Conservation (phyloP, 495 filamentous ascomycete genomes). For the Penicillium samsonianum region DNA sequence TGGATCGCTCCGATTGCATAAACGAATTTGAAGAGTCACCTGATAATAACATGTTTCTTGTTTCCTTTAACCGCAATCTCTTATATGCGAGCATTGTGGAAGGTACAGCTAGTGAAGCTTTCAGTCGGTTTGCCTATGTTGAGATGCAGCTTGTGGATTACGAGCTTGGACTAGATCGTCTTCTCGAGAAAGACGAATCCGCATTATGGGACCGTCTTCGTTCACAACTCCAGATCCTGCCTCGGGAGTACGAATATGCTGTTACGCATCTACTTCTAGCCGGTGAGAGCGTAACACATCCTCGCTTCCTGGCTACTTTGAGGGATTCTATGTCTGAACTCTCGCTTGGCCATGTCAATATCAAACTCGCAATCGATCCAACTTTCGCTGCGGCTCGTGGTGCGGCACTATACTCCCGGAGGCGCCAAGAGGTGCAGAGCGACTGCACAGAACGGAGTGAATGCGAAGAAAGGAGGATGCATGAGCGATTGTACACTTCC, state of each 20-base stretch:
- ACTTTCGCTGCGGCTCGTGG: slow-evolving; percentile 21
- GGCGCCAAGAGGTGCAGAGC: slow-evolving; percentile 20
- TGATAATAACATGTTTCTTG: neutral
- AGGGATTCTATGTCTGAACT: slow-evolving; percentile 14
- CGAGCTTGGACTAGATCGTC: slow-evolving; percentile 15
- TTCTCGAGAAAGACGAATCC: slow-evolving; percentile 14
- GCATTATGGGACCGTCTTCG: slow-evolving; percentile 13
- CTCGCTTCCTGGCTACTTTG: slow-evolving; percentile 12
- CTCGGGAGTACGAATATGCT: slow-evolving; percentile 7
- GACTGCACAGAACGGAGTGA: slow-evolving; percentile 11
- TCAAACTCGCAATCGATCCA: slow-evolving; percentile 6
- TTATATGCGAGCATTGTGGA: slow-evolving; percentile 18
- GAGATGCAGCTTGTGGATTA: slow-evolving; percentile 9
- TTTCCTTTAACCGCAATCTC: slow-evolving; percentile 12
- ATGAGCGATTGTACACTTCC: neutral
- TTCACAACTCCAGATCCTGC: slow-evolving; percentile 15
- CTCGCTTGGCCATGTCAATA: slow-evolving; percentile 1
- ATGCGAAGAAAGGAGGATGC: slow-evolving; percentile 7
- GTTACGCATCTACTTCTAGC: slow-evolving; percentile 17
- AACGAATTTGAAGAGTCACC: slow-evolving; percentile 6
- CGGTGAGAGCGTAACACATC: slow-evolving; percentile 17
- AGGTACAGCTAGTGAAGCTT: neutral
- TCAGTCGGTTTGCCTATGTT: neutral
- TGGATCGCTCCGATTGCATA: slow-evolving; percentile 15
- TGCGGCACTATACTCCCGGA: slow-evolving; percentile 20